Percentiles rank a stretch among this genome's conserved stretches.
phyloP scores from a whole-genome alignment of 441 rosid genomes.

The Sinapis alba region DNA sequence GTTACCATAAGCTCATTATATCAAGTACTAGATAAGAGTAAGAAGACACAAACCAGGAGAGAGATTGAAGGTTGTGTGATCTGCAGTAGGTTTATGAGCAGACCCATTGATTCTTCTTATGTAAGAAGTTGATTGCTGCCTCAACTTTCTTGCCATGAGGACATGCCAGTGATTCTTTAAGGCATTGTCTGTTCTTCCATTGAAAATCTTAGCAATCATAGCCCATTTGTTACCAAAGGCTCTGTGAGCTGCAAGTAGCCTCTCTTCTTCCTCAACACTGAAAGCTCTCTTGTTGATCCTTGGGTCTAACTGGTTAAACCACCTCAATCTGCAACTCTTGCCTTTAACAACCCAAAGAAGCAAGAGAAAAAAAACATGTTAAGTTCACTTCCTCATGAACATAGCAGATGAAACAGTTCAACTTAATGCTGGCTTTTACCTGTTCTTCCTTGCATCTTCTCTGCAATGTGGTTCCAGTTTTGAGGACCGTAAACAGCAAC shows the following conservation, averaged over 20 bases:
- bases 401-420: slow-evolving; percentile 1
- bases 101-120: slow-evolving; percentile 41
- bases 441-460: slow-evolving; percentile 69
- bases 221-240: slow-evolving; percentile 74
- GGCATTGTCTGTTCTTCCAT: slow-evolving; percentile 68
- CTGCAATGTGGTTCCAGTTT: slow-evolving; percentile 82
- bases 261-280: slow-evolving; percentile 61
- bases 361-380: neutral
- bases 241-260: slow-evolving; percentile 59
- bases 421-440: slow-evolving; percentile 41
- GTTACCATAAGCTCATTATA: neutral
- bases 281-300: slow-evolving; percentile 65
- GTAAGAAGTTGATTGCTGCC: slow-evolving; percentile 55
- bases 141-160: slow-evolving; percentile 65
- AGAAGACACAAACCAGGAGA: slow-evolving; percentile 31
- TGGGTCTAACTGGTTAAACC: slow-evolving; percentile 39
- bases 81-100: neutral
- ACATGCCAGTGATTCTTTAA: slow-evolving; percentile 79
- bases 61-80: slow-evolving; percentile 17
- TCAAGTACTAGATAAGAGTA: neutral
- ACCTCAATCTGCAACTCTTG: neutral
- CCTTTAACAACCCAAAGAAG: neutral
- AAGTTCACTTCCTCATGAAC: neutral
- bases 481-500: slow-evolving; percentile 79
- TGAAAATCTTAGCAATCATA: slow-evolving; percentile 57